Evolutionary conservation across 345 rosid species (phyloP).

Genomic region (Lenwebbia sp.): DNA sequence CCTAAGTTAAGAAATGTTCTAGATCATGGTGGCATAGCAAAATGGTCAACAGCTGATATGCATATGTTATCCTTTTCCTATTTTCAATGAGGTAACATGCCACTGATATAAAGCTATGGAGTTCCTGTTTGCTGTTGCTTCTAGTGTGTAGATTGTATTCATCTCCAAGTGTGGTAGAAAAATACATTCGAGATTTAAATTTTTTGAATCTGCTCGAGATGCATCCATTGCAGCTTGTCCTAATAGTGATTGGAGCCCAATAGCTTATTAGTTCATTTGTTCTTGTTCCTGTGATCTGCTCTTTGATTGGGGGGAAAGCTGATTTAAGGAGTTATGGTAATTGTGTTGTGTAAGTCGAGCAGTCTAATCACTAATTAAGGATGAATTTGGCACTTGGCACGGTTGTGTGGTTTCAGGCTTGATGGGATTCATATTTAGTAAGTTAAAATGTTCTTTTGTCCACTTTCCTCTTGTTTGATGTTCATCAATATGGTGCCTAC

Average conservation of each 20-base stretch:
- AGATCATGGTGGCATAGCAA: background rate
- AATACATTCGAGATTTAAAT: background rate
- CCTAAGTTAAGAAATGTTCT: background rate
- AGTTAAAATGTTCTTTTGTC: background rate
- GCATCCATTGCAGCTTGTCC: background rate
- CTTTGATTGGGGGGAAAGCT: background rate
- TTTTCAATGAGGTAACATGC: background rate
- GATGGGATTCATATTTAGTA: background rate
- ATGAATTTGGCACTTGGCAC: background rate
- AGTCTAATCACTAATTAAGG: background rate
- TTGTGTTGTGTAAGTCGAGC: background rate
- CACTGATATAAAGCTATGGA: background rate
- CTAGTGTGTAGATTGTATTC: background rate
- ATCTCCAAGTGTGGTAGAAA: background rate
- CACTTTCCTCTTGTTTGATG: background rate
- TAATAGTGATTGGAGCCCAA: background rate
- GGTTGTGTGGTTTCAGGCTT: background rate
- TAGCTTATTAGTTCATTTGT: background rate
- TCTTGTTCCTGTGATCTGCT: background rate
- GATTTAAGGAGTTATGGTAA: background rate
- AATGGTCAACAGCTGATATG: background rate
- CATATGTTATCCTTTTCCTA: background rate
- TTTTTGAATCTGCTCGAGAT: background rate
- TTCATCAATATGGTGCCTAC: background rate
- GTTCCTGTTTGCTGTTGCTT: background rate